These are phyloP conservation scores for Torulaspora globosa DNA, from an alignment of 1,139 yeast genomes.

Conservation along the genomic window DNA sequence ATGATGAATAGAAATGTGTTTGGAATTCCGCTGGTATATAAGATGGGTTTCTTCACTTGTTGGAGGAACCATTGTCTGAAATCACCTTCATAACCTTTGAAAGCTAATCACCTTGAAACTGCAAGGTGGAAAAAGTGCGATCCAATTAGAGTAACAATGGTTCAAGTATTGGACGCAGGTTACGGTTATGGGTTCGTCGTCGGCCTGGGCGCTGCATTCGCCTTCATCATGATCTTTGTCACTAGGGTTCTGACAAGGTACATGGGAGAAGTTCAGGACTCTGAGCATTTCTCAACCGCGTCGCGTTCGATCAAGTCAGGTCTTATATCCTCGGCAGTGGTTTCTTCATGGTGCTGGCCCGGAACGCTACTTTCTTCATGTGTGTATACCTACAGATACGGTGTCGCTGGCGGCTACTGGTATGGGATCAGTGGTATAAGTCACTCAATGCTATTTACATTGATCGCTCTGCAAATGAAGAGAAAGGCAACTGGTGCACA, in stretches of 20 bases:
- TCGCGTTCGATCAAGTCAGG: conserved; percentile 41
- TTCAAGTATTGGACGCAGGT: conserved; percentile 31
- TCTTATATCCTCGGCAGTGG: conserved; percentile 41
- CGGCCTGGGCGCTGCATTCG: conserved; percentile 44
- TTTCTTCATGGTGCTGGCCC: conserved; percentile 45
- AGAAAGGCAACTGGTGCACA: conserved; percentile 18
- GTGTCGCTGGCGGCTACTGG: conserved; percentile 17
- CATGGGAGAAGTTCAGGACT: conserved; percentile 40
- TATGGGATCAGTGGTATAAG: conserved; percentile 20
- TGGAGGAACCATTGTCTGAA: no score
- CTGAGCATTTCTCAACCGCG: conserved; percentile 44
- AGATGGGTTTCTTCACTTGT: no score
- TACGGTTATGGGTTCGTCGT: conserved; percentile 43
- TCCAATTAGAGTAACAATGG: neutral
- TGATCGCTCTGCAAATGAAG: conserved; percentile 18
- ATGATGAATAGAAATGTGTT: no score
- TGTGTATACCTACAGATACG: conserved; percentile 16
- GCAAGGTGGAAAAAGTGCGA: no score
- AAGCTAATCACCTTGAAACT: no score
- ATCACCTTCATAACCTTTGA: no score
- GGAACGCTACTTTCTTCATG: conserved; percentile 41
- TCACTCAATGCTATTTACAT: conserved; percentile 17
- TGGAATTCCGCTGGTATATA: no score
- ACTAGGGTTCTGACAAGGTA: conserved; percentile 37
- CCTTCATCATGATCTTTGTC: conserved; percentile 40